Base-by-base conservation (phyloP, 2,329 filamentous ascomycete genomes). In the Fusarium nygamai region DNA sequence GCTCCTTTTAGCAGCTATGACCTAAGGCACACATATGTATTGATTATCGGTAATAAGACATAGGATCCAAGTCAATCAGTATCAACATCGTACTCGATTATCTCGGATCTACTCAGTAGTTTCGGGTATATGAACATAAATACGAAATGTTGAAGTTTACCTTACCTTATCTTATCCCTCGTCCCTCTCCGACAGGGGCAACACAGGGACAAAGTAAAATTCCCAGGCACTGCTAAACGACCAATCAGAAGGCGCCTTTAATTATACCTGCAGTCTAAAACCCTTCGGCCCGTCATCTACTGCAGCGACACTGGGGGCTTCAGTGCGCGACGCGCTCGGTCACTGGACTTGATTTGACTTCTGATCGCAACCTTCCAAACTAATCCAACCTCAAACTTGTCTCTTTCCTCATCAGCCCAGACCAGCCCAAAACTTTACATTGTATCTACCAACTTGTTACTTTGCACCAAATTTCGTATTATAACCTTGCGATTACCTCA, bases 261-360 rank as follows among this genome's bases (percentile, higher is more conserved):
- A 33, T 38, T 56, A 41, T 62, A 75, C 72, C 43, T 74, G 68
- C 61, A 72, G 68, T 56, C 43, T 43, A 67, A 72, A 65, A 74
- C 47, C 60, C 59, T 51, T 58, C 72, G 48, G 58, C 68, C 69
- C 61, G 50, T 71, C 62, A 57, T 63, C 31, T 34, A 47, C 41
- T 48, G 31, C 12, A 48, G 44, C 66, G 54, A 68, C 44, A 46
- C 60, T 41, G 34, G 51, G 22, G 34, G 20, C 51, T 56, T 72
- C 50, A 57, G 62, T 70, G 62, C 71, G 71, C 71, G 71, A 67
- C 71, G 62, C 62, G 61, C 53, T 71, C 36, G 24, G 54, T 48
- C 71, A 56, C 47, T 51, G 57, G 57, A 51, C 57, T 51, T 50
- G 41, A 51, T 59, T 74, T 68, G 61, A 73, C 66, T 71, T 74